These are phyloP conservation scores for Colletotrichum neosansevieriae DNA, from an alignment of 2,329 filamentous ascomycete genomes.

Conservation along the genomic window DNA sequence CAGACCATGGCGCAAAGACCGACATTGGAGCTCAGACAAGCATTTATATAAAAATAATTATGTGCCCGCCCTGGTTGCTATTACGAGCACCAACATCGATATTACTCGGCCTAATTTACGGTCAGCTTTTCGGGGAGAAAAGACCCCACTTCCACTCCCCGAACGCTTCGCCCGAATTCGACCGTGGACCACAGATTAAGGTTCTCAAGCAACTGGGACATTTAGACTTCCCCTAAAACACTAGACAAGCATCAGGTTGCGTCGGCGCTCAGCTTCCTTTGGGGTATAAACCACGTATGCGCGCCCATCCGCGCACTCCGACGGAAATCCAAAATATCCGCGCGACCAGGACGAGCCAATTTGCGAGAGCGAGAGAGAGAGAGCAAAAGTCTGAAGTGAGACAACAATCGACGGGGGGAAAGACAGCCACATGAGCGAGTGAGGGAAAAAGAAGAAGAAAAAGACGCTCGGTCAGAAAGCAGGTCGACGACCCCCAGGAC, in stretches of 20 bases:
- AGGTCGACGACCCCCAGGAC: background rate
- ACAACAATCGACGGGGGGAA: background rate
- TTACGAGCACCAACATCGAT: background rate
- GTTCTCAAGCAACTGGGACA: conserved; percentile 2
- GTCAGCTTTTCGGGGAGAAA: background rate
- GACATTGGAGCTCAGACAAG: background rate
- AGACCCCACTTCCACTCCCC: conserved; percentile 1
- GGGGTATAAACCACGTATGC: conserved; percentile 27
- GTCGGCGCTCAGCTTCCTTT: conserved; percentile 8
- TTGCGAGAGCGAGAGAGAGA: background rate
- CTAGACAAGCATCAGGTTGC: conserved; percentile 30
- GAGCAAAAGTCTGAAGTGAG: background rate
- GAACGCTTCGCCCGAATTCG: conserved; percentile 1
- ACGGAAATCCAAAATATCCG: conserved; percentile 30
- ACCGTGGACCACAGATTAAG: conserved; percentile 1
- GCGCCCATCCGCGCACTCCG: conserved; percentile 18
- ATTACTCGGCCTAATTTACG: conserved; percentile 9
- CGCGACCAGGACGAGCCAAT: background rate
- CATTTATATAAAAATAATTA: background rate
- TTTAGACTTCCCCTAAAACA: conserved; percentile 38
- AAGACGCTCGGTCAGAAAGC: background rate
- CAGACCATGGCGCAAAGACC: background rate
- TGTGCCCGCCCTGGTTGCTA: background rate
- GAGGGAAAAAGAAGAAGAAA: conserved; percentile 1
- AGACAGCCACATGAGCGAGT: background rate